Conservation (phyloP, 306 rosid genomes). For the Cicer chorassanicum region DNA sequence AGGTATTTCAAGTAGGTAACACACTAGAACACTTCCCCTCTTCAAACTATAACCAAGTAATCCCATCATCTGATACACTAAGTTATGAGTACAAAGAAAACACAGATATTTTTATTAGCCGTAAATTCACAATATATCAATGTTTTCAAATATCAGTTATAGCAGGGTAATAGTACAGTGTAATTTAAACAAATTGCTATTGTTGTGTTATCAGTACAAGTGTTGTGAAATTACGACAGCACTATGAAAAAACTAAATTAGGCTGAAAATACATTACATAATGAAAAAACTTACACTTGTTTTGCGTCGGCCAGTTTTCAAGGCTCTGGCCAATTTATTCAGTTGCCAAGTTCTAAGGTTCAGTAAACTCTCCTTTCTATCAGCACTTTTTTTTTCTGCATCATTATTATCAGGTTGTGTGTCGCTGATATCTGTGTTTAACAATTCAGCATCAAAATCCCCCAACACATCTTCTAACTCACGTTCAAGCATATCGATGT, state of each 20-base stretch:
- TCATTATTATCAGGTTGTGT: constrained; percentile 42
- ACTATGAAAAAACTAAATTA: neutral
- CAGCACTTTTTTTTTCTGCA: constrained; percentile 11
- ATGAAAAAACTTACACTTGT: constrained; percentile 60
- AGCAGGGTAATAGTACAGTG: too few relatives aligned
- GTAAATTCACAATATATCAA: too few relatives aligned
- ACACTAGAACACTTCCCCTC: neutral
- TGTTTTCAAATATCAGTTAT: too few relatives aligned
- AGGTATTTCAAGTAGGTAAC: neutral
- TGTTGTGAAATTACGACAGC: neutral
- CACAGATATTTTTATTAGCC: neutral
- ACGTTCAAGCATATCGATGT: constrained; percentile 62
- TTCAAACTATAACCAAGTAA: neutral
- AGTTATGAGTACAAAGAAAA: neutral
- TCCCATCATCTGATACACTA: neutral
- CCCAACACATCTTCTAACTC: constrained; percentile 66
- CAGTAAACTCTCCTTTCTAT: constrained; percentile 47
- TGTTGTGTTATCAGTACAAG: too few relatives aligned
- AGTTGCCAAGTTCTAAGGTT: constrained; percentile 85
- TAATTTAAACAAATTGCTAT: too few relatives aligned
- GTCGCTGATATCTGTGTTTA: constrained; percentile 29
- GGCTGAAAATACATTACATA: neutral
- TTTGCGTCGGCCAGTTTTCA: constrained; percentile 86
- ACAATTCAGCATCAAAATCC: constrained; percentile 46
- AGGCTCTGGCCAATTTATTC: constrained; percentile 75